Evolutionary conservation across 1,284 basidiomycete species (phyloP).

Genomic region (Cryptococcus depauperatus): DNA sequence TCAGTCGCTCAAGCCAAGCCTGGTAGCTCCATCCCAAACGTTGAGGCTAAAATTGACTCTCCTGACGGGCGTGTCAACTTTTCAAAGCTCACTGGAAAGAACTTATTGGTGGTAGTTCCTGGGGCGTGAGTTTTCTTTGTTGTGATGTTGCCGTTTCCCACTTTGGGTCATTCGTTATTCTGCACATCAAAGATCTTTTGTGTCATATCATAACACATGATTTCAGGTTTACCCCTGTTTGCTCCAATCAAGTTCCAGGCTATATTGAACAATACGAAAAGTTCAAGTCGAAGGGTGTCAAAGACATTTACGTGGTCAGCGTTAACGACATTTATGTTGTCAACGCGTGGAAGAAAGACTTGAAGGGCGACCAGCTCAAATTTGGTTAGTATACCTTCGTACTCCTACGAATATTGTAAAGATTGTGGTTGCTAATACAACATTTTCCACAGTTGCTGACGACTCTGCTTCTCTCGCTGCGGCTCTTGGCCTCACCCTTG

Average conservation of each 20-base stretch:
- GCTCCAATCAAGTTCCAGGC: constrained; percentile 54
- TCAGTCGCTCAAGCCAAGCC: constrained; percentile 51
- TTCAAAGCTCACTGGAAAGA: constrained; percentile 55
- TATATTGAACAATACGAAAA: constrained; percentile 57
- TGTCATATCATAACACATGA: neutral
- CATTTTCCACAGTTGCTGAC: constrained; percentile 52
- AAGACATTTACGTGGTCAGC: constrained; percentile 58
- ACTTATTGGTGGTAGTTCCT: constrained; percentile 55
- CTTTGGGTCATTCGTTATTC: too few species aligned
- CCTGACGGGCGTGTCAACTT: constrained; percentile 51
- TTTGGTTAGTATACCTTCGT: constrained; percentile 28
- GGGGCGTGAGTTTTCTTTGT: constrained; percentile 27
- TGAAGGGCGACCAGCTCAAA: constrained; percentile 46
- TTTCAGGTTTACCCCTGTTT: constrained; percentile 53
- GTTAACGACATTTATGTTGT: constrained; percentile 61
- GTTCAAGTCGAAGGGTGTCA: constrained; percentile 63
- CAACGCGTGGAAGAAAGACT: constrained; percentile 61
- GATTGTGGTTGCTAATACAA: too few species aligned
- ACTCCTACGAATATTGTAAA: neutral
- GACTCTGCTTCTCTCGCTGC: constrained; percentile 56
- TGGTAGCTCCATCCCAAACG: constrained; percentile 48
- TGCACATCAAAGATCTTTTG: too few species aligned
- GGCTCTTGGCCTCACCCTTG: constrained; percentile 57
- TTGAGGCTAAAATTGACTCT: constrained; percentile 55
- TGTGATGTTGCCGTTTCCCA: too few species aligned